Base-by-base conservation (phyloP, 106 monocot genomes). In the Gastrodia elata region DNA sequence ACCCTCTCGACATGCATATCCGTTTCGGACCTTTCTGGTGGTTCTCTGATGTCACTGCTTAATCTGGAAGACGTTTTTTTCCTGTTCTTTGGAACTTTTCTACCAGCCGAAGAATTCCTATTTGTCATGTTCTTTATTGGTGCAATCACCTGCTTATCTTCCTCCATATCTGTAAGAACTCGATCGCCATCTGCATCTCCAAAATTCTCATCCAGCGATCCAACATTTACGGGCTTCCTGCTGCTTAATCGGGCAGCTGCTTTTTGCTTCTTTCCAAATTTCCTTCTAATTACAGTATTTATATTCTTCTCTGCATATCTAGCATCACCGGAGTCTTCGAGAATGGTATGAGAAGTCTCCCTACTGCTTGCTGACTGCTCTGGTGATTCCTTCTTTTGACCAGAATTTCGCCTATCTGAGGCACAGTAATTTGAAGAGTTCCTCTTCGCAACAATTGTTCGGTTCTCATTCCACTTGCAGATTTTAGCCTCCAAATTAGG, bases 311-410 rank as follows among this genome's bases (percentile, higher is more conserved):
- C 39, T 37, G 33, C 3, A 27, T 56, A 64, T 36, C 61, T 73
- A 73, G 15, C 16, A 57, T 68, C 39, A 22, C 44, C 41, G n/a
- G 44, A 41, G 65, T 55, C 28, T 25, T 65, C 40, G 43, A 48
- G 70, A 41, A 79, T 32, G 14, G 26, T 57, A 82, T 86, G 75
- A 82, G 79, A 0, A 65, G 42, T 24, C 22, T 82, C 41, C 68
- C 41, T 71, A 58, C 22, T 4, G 52, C 52, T 52, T 52, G 20
- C 20, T n/a, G 22, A 0, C 5, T 52, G 22, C 52, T 80, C 59
- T 33, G 42, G 16, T 65, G 64, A 79, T 72, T 79, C 80, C 67
- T 79, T 80, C 70, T 83, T 94, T 64, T 76, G 81, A 28, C 41
- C 73, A 33, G 83, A 82, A 39, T 40, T 73, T 68, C 68, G 79